These are phyloP conservation scores for Ogataea salicorniae DNA, from an alignment of 805 yeast genomes.

Conservation along the genomic window DNA sequence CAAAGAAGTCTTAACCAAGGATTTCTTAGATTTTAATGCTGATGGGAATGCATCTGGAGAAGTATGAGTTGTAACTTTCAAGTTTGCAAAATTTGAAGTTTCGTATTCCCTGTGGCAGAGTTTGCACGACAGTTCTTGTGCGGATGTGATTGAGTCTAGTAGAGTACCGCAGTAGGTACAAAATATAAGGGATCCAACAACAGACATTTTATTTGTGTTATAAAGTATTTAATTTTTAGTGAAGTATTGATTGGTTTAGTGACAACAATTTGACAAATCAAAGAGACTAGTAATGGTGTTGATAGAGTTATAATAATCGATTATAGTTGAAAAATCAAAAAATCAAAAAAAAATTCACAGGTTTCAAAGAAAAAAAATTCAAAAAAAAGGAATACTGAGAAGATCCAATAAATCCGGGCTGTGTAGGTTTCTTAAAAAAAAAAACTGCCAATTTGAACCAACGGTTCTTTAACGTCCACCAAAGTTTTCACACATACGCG, in stretches of 20 bases:
- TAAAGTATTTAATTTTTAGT: background rate
- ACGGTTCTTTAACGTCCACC: too few species aligned
- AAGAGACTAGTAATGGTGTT: too few species aligned
- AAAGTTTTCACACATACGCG: too few species aligned
- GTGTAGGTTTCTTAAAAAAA: too few species aligned
- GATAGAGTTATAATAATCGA: background rate
- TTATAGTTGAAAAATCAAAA: background rate
- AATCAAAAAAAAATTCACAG: too few species aligned
- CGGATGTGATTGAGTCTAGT: slow-evolving; percentile 59
- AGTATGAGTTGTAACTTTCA: slow-evolving; percentile 83
- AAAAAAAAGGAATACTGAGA: too few species aligned
- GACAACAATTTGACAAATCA: too few species aligned
- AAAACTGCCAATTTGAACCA: too few species aligned
- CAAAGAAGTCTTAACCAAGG: slow-evolving; percentile 84
- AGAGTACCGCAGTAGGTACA: slow-evolving; percentile 91
- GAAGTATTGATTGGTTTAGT: background rate
- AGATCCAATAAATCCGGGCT: too few species aligned
- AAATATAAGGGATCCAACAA: slow-evolving; percentile 90
- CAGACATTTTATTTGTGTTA: slow-evolving; percentile 66
- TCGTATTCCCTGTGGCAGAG: slow-evolving; percentile 40
- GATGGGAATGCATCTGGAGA: slow-evolving; percentile 95
- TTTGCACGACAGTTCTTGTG: slow-evolving; percentile 50
- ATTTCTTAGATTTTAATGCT: slow-evolving; percentile 67
- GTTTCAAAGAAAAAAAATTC: too few species aligned
- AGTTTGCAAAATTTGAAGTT: slow-evolving; percentile 55